Base-by-base conservation (phyloP, 148 eudicot species). In the Linanthus parryae region DNA sequence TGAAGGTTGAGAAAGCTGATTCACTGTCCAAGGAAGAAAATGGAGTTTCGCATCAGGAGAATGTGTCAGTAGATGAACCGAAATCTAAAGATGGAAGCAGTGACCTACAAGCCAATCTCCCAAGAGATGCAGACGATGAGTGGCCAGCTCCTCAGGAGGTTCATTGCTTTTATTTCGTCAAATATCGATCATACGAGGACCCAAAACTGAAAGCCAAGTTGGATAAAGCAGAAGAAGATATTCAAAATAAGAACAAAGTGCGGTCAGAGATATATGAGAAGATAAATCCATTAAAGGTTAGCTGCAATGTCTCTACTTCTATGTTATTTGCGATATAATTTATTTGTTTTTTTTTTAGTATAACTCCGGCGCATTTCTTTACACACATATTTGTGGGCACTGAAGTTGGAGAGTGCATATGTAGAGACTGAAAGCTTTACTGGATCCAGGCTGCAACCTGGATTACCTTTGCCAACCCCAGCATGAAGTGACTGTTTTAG, bases 91-190 rank as follows among this genome's bases (percentile, higher is more conserved):
- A 82, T 71, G 46, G 5, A 7, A 70, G 43, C 28, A 68, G 65
- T 34, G 67, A 52, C 18, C 43, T 85, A 2, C 74, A 46, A 27
- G 49, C 69, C 34, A 58, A 70, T 52, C 31, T 86, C 43, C 83
- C 88, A 0, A 87, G 77, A 78, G 74, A 84, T 66, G 96, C 76
- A 20, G 82, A 62, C 70, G 90, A 84, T 42, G 94, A 92, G 34
- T 87, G 99, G 99, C 90, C 96, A 13, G 85, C 47, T 41, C 73
- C 71, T 13, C 51, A 52, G 25, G 63, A 79, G 77, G 36, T 70
- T 19, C 78, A 92, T 69, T 60, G 74, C 0, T 84, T 87, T 62
- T 84, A 75, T 57, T 52, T 80, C 41, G 73, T 75, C 52, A 87
- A 60, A 66, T 78, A 73, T 61, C 75, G 96, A 8, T 18, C 68